These are phyloP conservation scores for Phytophthora foliorum DNA, from an alignment of 352 stramenopile species.

Conservation along the genomic window DNA sequence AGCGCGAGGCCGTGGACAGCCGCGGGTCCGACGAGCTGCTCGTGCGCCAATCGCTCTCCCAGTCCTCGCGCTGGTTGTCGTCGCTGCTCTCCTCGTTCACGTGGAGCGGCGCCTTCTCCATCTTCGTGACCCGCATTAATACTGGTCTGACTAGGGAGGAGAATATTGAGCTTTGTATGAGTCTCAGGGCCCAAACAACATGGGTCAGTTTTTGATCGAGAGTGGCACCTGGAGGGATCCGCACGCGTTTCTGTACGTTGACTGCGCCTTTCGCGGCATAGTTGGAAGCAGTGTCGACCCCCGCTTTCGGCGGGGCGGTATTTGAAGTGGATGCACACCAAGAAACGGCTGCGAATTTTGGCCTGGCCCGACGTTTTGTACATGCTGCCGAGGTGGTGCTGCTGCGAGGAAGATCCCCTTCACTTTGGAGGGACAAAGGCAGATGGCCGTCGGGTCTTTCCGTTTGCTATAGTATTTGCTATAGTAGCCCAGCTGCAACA, in stretches of 20 bases:
- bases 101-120: conserved; percentile 3
- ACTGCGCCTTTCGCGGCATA: conserved; percentile 32
- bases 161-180: conserved; percentile 16
- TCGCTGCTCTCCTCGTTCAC: conserved; percentile 36
- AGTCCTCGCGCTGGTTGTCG: conserved; percentile 47
- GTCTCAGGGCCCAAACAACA: no score
- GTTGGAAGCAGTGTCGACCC: conserved; percentile 8
- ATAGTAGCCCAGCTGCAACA: conserved; percentile 4
- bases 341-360: conserved; percentile 12
- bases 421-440: not conserved
- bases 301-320: conserved; percentile 1
- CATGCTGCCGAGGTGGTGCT: no score
- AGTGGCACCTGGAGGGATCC: conserved; percentile 20
- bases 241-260: not conserved
- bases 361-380: not conserved
- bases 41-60: conserved; percentile 61
- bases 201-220: conserved; percentile 27
- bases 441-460: not conserved
- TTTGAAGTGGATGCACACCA: not conserved
- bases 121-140: conserved; percentile 30
- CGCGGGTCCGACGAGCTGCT: conserved; percentile 55
- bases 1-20: conserved; percentile 29
- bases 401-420: no score
- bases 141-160: not conserved
- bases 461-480: not conserved